Evolutionary conservation across 495 filamentous ascomycete species (phyloP), one percentile per base, ranked within the genome.

Genomic region (Saxophila tyrrhenica): DNA sequence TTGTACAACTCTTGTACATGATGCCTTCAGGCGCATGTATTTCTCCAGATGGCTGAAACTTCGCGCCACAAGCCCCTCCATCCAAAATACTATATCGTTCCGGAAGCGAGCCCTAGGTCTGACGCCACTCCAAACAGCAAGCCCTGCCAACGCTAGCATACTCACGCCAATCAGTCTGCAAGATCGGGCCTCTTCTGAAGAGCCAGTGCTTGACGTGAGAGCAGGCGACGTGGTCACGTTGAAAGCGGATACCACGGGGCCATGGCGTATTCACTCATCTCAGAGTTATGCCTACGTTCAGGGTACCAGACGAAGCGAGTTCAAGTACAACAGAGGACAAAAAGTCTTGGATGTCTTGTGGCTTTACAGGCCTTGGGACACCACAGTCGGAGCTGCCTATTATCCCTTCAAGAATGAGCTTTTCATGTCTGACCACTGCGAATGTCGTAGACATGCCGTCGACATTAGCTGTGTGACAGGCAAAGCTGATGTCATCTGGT

Each of bases 361-460:
- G 86, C 61, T 89, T 0, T 90, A 90, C 60, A 70, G 74, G 13
- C 75, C 84, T 0, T 68, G 72, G 2, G 83, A 89, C 29, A 89
- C 85, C 2, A 77, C 76, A 0, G 82, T 85, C 50, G 72, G 72
- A 1, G 68, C 73, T 15, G 78, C 79, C 69, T 69, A 72, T 17
- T 90, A 89, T 60, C 84, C 83, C 1, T 79, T 75, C 60, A 53
- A 65, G 0, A 83, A 87, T 54, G 86, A 90, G 63, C 66, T 89
- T 0, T 90, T 90, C 62, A 67, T 90, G 9, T 86, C 83, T 0
- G 79, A 88, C 59, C 79, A 89, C 54, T 90, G 86, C 65, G 82
- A 81, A 15, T 89, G 86, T 55, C 65, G 67, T 15, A 39, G 50
- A 7, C 65, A 72, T 25, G 70, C 83, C n/a, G 57, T 72, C 5